A percentile compares a stretch with the other conserved stretches of the same genome.
Conservation (phyloP, 495 filamentous ascomycete species). For the Chaetomidium leptoderma region DNA sequence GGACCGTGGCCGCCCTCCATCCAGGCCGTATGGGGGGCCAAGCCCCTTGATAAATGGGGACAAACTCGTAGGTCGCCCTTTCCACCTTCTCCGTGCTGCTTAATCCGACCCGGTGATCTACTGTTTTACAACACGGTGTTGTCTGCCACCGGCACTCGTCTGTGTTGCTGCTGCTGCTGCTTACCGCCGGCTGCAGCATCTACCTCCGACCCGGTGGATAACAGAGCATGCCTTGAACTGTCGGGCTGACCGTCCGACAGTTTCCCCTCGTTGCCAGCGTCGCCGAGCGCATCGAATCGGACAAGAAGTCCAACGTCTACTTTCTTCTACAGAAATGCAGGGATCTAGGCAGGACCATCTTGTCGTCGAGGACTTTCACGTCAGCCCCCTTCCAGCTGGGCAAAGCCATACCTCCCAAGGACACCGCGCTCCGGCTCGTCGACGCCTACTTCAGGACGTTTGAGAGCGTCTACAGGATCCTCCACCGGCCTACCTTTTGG, state of each 20-base stretch:
- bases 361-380: conserved; percentile 35
- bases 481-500: conserved; percentile 50
- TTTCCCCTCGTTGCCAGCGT: conserved; percentile 42
- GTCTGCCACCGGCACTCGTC: not conserved
- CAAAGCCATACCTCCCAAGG: conserved; percentile 32
- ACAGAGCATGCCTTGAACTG: not conserved
- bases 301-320: conserved; percentile 38
- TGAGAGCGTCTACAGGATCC: conserved; percentile 52
- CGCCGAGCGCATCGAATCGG: conserved; percentile 35
- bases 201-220: not conserved
- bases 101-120: not conserved
- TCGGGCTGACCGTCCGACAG: conserved; percentile 29
- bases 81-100: not conserved
- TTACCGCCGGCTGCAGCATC: not conserved
- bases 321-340: conserved; percentile 44
- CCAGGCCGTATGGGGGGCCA: conserved; percentile 51
- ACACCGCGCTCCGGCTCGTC: conserved; percentile 47
- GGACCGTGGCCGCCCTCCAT: conserved; percentile 13
- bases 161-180: not conserved
- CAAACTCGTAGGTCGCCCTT: conserved; percentile 40
- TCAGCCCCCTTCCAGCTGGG: conserved; percentile 31
- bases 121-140: not conserved
- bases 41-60: conserved; percentile 53
- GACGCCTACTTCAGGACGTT: conserved; percentile 49
- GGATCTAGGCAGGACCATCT: conserved; percentile 43